Evolutionary conservation across 257 asterid species (phyloP), one percentile per base, ranked within the genome.

Genomic region (Przewalskia tangutica): DNA sequence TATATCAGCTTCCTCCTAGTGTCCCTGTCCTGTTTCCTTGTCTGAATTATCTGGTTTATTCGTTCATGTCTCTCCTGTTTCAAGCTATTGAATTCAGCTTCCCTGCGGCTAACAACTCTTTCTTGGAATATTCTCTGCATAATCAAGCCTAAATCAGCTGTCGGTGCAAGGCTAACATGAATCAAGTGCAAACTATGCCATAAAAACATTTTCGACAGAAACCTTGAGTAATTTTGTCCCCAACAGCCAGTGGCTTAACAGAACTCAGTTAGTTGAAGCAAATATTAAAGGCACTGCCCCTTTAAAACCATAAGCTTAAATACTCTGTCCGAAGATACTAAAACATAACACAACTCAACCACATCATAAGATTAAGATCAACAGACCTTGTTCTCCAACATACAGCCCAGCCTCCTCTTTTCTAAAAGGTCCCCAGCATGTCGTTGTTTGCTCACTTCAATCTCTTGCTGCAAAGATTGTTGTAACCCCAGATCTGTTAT

Each of bases 1-100:
- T 81, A 90, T 34, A 92, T 82, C 88, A 88, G 83, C 87, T 90
- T 93, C 86, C 98, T 91, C 91, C 80, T 88, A 17, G 89, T 83
- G 51, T 90, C 93, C 88, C 94, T 91, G 80, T 93, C 97, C 71
- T 85, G 89, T 81, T 87, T 91, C 56, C 97, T 88, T 14, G 91
- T 14, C 82, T 81, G 90, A 77, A 90, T 85, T 68, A 89, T 86
- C 86, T 89, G 90, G 63, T 81, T 85, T 66, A 90, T 83, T 32
- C 85, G 88, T 63, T 84, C 91, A 73, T 76, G 86, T 40, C 94
- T 90, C 86, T 93, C 97, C 75, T 23, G 79, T 84, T 38, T 84
- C 80, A 88, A 79, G 56, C 89, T 84, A 79, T 67, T 85, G 78
- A 81, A 84, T 73, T 90, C 94, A 54, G 87, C 82, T 75, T 84